phyloP scores from a whole-genome alignment of 352 stramenopile species.

The Globisporangium radiosum region DNA sequence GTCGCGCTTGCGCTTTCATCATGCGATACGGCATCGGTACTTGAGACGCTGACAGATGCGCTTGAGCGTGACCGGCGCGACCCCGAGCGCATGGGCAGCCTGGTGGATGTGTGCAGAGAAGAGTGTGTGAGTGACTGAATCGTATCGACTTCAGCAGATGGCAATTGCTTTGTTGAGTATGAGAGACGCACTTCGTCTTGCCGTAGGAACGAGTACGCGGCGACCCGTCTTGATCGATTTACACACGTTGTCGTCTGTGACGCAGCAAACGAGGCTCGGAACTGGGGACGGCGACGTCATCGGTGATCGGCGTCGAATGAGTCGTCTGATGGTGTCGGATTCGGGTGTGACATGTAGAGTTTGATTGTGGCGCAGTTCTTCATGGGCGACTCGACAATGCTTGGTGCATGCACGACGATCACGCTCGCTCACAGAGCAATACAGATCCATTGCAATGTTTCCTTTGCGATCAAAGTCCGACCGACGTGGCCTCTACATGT shows the following conservation, averaged over 20 bases:
- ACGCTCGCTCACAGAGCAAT: too few species aligned
- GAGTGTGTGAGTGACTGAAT: too few species aligned
- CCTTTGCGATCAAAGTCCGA: too few species aligned
- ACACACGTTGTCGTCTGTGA: not conserved
- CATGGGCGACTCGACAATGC: not conserved
- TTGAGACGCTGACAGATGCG: constrained; percentile 38
- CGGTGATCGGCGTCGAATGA: not conserved
- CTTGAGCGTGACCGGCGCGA: constrained; percentile 62
- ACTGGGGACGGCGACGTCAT: not conserved
- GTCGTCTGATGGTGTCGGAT: not conserved
- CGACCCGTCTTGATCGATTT: constrained; percentile 30
- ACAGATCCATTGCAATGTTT: too few species aligned
- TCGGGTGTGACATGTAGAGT: not conserved
- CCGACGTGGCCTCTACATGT: too few species aligned
- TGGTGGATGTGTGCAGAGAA: not conserved
- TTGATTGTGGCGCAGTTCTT: not conserved
- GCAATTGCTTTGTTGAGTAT: too few species aligned
- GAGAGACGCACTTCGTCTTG: constrained; percentile 34
- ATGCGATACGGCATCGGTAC: constrained; percentile 44
- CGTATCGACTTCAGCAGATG: not conserved
- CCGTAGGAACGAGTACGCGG: constrained; percentile 28
- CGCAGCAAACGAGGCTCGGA: not conserved
- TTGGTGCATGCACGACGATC: too few species aligned
- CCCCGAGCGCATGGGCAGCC: constrained; percentile 29
- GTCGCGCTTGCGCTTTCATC: constrained; percentile 29